Evolutionary conservation across 2,329 filamentous ascomycete genomes (phyloP).

Genomic region (Fusarium sp.): DNA sequence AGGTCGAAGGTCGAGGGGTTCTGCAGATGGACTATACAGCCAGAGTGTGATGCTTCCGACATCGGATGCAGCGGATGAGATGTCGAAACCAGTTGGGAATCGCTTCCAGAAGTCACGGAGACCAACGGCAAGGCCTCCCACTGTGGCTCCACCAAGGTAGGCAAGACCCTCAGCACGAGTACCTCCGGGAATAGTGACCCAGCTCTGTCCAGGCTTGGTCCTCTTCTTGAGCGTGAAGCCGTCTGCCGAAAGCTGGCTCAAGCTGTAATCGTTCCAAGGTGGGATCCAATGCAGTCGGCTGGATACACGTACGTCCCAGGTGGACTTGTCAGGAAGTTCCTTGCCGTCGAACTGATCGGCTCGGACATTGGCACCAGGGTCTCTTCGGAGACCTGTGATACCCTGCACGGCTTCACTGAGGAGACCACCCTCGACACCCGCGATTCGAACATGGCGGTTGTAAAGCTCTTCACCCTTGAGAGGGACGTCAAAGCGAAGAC

Average conservation of each 20-base stretch:
- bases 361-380: conserved; percentile 64
- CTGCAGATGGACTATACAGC: conserved; percentile 69
- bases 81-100: conserved; percentile 69
- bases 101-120: conserved; percentile 73
- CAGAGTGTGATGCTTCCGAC: conserved; percentile 67
- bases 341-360: conserved; percentile 64
- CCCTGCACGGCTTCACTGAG: conserved; percentile 70
- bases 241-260: conserved; percentile 69
- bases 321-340: conserved; percentile 57
- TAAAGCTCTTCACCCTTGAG: conserved; percentile 65
- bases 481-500: conserved; percentile 67
- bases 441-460: conserved; percentile 69
- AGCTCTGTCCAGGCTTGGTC: conserved; percentile 67
- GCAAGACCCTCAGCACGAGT: conserved; percentile 67
- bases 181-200: conserved; percentile 69
- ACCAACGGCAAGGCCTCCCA: conserved; percentile 70
- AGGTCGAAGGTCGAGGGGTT: conserved; percentile 67
- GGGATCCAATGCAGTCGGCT: conserved; percentile 68
- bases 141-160: conserved; percentile 68
- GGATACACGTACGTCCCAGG: conserved; percentile 62
- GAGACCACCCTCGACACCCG: conserved; percentile 66
- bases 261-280: conserved; percentile 68
- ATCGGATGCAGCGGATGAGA: conserved; percentile 63
- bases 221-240: conserved; percentile 72
- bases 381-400: conserved; percentile 68